Percentiles rank a stretch among this genome's conserved stretches.
Conservation (phyloP, 306 rosid species). For the Sphenostylis stenocarpa region DNA sequence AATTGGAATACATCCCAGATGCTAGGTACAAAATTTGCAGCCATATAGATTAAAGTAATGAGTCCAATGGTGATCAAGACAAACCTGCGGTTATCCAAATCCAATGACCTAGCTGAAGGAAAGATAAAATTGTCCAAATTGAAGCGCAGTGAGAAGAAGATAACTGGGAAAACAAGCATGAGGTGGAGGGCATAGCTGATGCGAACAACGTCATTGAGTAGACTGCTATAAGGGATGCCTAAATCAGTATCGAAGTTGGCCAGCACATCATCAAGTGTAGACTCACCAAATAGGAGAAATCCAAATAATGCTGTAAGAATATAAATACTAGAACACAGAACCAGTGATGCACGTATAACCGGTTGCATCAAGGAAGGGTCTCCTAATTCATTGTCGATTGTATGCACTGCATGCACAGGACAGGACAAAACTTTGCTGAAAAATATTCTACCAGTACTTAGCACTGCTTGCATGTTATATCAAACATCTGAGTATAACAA, state of each 20-base stretch:
- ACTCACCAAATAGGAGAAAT: conserved; percentile 64
- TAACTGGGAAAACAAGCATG: conserved; percentile 70
- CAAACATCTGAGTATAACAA: conserved; percentile 3
- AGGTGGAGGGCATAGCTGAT: conserved; percentile 71
- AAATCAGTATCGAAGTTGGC: conserved; percentile 72
- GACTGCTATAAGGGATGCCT: conserved; percentile 59
- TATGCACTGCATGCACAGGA: conserved; percentile 53
- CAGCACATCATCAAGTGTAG: conserved; percentile 64
- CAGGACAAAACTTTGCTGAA: conserved; percentile 17
- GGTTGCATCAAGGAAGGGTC: conserved; percentile 55
- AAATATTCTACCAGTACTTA: conserved; percentile 9
- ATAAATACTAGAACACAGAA: conserved; percentile 54
- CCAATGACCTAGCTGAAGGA: conserved; percentile 52
- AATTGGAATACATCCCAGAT: conserved; percentile 74
- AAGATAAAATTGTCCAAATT: conserved; percentile 55
- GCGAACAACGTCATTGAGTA: conserved; percentile 60
- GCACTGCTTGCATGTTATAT: conserved; percentile 9
- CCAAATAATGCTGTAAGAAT: conserved; percentile 66
- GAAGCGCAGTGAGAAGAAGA: conserved; percentile 66
- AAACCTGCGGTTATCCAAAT: conserved; percentile 41
- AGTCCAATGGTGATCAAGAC: conserved; percentile 50
- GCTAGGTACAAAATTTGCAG: conserved; percentile 70
- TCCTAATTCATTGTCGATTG: conserved; percentile 59
- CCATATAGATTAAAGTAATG: conserved; percentile 45
- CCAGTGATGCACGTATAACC: conserved; percentile 57